Base-by-base conservation (phyloP, 306 rosid genomes). In the Abrus precatorius region DNA sequence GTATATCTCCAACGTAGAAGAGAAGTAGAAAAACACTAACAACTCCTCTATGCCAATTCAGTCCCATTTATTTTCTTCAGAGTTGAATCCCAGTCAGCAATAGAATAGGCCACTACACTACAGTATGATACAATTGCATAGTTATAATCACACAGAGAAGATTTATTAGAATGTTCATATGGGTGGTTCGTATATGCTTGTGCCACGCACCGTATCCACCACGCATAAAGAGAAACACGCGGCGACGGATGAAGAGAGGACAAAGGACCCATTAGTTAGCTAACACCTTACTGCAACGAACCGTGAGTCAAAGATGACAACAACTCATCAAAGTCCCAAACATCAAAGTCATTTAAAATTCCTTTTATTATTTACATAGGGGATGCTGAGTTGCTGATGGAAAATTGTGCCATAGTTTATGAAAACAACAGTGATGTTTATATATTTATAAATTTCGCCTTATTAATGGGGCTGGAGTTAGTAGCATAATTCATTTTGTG, bases 1-100 rank as follows among this genome's bases (percentile, higher is more conserved):
- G 38, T 3, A 50, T 4, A 72, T 69, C 74, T 5, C 65, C 81
- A 3, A 60, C 41, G 44, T 38, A 81, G 67, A 76, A 78, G 67
- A 86, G 1, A 54, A 64, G 62, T 27, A 77, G 61, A 27, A 28
- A 20, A 59, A 32, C 28, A 65, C 47, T 12, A 9, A 36, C 47
- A 36, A 50, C 6, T 11, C 28, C n/a, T 9, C n/a, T 4, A 43
- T 7, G 10, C 76, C 54, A 38, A 41, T 1, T 34, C 40, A 48
- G 5, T 66, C 62, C 77, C 78, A 81, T 72, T 29, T 40, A 34
- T 48, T 13, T 29, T 3, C 56, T 64, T 59, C 43, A 47, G 2
- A 50, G 48, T 61, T 57, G 20, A 28, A 57, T 27, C 60, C 12
- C 48, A 74, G 36, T 74, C 11, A 34, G 36, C 34, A 63, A 5